These are phyloP conservation scores for Panaeolus papilionaceus DNA, from an alignment of 768 basidiomycete species.

Conservation along the genomic window DNA sequence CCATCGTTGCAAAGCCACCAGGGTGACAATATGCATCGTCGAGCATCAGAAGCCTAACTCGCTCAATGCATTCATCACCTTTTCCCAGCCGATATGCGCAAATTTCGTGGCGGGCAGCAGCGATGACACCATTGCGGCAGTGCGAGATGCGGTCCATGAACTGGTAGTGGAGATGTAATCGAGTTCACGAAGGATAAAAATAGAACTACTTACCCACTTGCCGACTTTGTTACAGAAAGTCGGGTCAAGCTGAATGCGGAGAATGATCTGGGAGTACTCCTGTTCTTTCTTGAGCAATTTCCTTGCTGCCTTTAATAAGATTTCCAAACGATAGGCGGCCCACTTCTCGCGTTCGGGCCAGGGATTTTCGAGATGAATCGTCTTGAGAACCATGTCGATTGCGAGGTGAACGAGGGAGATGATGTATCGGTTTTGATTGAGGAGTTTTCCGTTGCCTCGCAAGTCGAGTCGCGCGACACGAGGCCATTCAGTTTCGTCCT, in stretches of 20 bases:
- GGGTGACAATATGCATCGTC: slow-evolving; percentile 7
- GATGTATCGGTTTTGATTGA: not conserved
- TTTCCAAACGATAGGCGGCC: not conserved
- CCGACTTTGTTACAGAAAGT: not conserved
- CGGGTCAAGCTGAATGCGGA: not conserved
- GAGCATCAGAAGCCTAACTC: not conserved
- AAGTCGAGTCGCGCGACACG: not conserved
- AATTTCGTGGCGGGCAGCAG: not conserved
- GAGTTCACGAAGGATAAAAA: not conserved
- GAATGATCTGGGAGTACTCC: not conserved
- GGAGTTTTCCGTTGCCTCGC: not conserved
- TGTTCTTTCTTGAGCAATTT: not conserved
- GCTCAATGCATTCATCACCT: slow-evolving; percentile 6
- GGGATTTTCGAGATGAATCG: not conserved
- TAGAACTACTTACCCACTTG: not conserved
- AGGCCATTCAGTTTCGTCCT: no score
- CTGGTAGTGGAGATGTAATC: not conserved
- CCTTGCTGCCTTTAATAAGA: not conserved
- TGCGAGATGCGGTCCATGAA: not conserved
- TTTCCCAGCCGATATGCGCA: not conserved
- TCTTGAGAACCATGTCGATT: not conserved
- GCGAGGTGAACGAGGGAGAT: not conserved
- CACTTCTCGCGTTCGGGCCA: not conserved
- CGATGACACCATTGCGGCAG: not conserved
- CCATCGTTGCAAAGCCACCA: not conserved